Evolutionary conservation across 106 monocot genomes (phyloP).

Genomic region (Phalaenopsis aphrodite): DNA sequence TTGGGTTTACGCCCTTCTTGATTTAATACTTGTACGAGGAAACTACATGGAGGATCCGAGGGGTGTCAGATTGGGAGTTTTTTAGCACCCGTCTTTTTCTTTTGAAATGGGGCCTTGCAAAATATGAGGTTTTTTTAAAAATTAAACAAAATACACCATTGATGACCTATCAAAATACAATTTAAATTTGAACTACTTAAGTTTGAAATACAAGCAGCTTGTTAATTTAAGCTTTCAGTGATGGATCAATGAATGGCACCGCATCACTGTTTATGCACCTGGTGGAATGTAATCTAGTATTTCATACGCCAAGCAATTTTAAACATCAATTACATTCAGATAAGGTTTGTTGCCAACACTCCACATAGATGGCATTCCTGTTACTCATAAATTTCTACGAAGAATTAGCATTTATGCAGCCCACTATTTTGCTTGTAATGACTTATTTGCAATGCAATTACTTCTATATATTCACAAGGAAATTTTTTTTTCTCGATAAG

Average conservation of each 20-base stretch:
- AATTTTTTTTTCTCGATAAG: background rate
- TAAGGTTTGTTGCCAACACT: too few species aligned
- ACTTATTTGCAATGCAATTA: background rate
- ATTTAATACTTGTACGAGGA: background rate
- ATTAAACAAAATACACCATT: background rate
- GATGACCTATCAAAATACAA: background rate
- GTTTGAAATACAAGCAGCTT: background rate
- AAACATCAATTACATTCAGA: background rate
- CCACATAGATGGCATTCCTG: background rate
- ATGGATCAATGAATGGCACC: background rate
- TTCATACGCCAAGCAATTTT: background rate
- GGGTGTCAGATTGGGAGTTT: background rate
- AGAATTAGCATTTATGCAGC: background rate
- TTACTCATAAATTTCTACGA: background rate
- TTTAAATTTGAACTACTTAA: background rate
- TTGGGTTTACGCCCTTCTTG: background rate
- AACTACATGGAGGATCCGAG: background rate
- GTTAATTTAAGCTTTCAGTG: background rate
- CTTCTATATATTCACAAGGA: too few species aligned
- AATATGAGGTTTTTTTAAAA: background rate
- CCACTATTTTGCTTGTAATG: background rate
- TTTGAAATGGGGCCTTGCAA: background rate
- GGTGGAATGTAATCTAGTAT: background rate
- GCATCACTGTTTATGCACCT: background rate
- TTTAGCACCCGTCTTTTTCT: background rate